These are phyloP conservation scores for Aureobasidium leucospermi DNA, from an alignment of 2,329 filamentous ascomycete species.

Conservation along the genomic window DNA sequence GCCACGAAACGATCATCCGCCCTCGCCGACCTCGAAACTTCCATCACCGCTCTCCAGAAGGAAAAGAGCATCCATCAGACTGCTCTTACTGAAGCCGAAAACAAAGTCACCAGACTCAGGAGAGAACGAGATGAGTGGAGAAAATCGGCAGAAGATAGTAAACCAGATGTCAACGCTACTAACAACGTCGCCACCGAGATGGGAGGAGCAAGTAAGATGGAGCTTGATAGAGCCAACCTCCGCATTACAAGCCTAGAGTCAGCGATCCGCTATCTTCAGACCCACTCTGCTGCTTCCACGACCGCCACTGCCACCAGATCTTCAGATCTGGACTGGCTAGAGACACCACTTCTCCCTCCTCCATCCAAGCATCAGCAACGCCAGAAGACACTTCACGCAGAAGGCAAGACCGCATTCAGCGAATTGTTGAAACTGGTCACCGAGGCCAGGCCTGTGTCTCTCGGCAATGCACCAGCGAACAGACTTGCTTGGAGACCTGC, in stretches of 20 bases:
- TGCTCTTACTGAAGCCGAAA: conserved; percentile 47
- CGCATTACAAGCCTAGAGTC: conserved; percentile 59
- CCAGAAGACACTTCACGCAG: conserved; percentile 48
- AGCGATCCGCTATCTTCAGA: conserved; percentile 59
- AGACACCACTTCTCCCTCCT: conserved; percentile 50
- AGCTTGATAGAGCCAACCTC: conserved; percentile 66
- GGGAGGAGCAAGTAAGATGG: conserved; percentile 59
- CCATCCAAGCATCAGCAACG: conserved; percentile 29
- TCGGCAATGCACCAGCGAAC: conserved; percentile 51
- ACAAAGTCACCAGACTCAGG: conserved; percentile 38
- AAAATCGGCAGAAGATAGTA: conserved; percentile 54
- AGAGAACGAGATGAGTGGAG: conserved; percentile 61
- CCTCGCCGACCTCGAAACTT: conserved; percentile 55
- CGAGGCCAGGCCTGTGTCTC: conserved; percentile 51
- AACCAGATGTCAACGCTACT: conserved; percentile 41
- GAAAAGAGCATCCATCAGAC: conserved; percentile 23
- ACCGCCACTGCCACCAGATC: conserved; percentile 15
- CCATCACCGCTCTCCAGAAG: conserved; percentile 48
- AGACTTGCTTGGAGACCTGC: conserved; percentile 60
- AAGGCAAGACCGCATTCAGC: conserved; percentile 57
- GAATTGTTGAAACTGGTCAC: conserved; percentile 58
- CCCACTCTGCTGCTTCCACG: conserved; percentile 47
- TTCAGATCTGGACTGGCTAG: conserved; percentile 52
- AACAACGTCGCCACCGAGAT: conserved; percentile 33
- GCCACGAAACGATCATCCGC: conserved; percentile 67